A percentile compares a stretch with the other conserved stretches of the same genome.
These are phyloP conservation scores for Pythium scleroteichum DNA, from an alignment of 352 stramenopile species.

Conservation along the genomic window DNA sequence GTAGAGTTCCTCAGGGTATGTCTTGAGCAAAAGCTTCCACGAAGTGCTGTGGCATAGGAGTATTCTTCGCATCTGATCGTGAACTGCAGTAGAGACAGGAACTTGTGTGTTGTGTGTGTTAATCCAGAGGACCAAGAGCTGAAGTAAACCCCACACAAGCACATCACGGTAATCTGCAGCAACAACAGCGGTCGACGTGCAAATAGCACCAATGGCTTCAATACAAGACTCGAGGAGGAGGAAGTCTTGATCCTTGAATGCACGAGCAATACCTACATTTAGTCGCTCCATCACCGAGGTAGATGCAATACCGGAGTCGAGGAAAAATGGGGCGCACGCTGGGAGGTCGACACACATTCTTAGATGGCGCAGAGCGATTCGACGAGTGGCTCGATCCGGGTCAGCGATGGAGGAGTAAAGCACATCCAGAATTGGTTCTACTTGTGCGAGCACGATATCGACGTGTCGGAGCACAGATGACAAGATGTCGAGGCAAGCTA, in stretches of 20 bases:
- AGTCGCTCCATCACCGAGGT: constrained; percentile 9
- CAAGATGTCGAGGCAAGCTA: constrained; percentile 6
- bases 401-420: constrained; percentile 8
- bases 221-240: constrained; percentile 30
- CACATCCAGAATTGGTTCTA: not conserved
- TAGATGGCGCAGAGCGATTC: constrained; percentile 15
- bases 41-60: constrained; percentile 28
- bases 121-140: constrained; percentile 37
- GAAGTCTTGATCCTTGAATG: constrained; percentile 23
- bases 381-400: constrained; percentile 17
- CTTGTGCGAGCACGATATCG: not conserved
- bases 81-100: constrained; percentile 24
- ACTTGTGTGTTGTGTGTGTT: constrained; percentile 19
- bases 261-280: constrained; percentile 7
- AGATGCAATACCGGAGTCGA: constrained; percentile 1
- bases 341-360: constrained; percentile 17
- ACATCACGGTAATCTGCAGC: constrained; percentile 15
- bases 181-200: constrained; percentile 10
- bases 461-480: constrained; percentile 17
- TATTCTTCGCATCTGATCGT: constrained; percentile 33
- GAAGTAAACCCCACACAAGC: constrained; percentile 36
- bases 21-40: constrained; percentile 31
- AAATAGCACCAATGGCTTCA: constrained; percentile 29
- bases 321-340: not conserved
- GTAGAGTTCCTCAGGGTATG: constrained; percentile 37